Conservation (phyloP, 139 green algal genomes). For the Limnomonas spitsbergensis region DNA sequence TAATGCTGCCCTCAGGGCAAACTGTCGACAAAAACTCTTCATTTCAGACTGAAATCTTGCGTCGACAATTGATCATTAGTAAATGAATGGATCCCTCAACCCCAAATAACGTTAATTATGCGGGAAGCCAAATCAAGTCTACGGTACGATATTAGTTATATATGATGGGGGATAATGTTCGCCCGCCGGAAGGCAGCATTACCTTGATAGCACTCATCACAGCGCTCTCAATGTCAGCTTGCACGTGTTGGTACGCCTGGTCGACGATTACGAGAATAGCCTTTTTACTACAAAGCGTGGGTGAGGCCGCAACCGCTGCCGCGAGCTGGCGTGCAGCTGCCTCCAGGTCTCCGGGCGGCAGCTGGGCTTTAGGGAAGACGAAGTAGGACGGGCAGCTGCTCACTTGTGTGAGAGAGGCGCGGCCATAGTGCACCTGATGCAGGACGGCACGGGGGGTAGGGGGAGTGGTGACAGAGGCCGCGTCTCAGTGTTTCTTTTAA, state of each 20-base stretch:
- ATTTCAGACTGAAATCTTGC: too few species aligned
- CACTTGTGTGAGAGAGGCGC: conserved; percentile 72
- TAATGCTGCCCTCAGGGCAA: too few species aligned
- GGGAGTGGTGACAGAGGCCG: conserved; percentile 1
- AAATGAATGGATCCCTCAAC: too few species aligned
- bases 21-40: too few species aligned
- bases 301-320: neutral
- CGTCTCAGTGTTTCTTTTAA: too few species aligned
- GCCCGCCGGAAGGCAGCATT: too few species aligned
- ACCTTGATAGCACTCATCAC: neutral
- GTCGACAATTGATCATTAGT: too few species aligned
- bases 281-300: neutral
- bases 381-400: conserved; percentile 70
- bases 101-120: too few species aligned
- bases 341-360: neutral
- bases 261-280: conserved; percentile 1
- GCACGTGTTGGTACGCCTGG: conserved; percentile 9
- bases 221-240: neutral
- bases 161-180: too few species aligned
- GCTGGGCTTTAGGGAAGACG: conserved; percentile 63
- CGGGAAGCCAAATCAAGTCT: too few species aligned
- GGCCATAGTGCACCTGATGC: conserved; percentile 86
- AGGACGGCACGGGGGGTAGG: too few species aligned
- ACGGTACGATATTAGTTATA: too few species aligned
- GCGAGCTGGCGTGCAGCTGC: neutral